These are phyloP conservation scores for Fraxinus nigra DNA, from an alignment of 305 asterid genomes.

Conservation along the genomic window DNA sequence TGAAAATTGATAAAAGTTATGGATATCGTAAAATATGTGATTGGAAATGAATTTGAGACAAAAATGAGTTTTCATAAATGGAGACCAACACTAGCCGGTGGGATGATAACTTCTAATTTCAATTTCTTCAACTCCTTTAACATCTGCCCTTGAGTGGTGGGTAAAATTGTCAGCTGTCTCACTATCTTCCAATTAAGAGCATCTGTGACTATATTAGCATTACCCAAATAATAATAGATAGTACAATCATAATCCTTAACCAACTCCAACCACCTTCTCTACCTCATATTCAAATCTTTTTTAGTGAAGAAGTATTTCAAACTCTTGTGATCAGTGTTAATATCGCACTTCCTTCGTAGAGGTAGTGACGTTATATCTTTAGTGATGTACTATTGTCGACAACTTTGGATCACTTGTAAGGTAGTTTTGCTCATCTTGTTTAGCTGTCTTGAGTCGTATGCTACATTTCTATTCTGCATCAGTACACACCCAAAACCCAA, in stretches of 20 bases:
- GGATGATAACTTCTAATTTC: neutral
- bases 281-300: neutral
- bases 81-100: neutral
- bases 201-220: neutral
- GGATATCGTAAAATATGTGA: neutral
- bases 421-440: no score
- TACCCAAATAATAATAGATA: neutral
- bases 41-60: no score
- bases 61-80: neutral
- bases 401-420: no score
- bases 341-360: no score
- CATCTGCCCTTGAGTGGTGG: neutral
- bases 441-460: no score
- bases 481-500: no score
- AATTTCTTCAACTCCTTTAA: neutral
- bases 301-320: no score
- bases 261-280: neutral
- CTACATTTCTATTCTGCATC: no score
- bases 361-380: no score
- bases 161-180: neutral
- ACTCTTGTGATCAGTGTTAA: no score
- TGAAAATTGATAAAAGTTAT: no score
- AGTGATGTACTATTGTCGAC: no score
- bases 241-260: neutral
- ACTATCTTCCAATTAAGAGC: neutral